Base-by-base conservation (phyloP, 192 early-diverging fungal species). In the Paraglomus brasilianum region DNA sequence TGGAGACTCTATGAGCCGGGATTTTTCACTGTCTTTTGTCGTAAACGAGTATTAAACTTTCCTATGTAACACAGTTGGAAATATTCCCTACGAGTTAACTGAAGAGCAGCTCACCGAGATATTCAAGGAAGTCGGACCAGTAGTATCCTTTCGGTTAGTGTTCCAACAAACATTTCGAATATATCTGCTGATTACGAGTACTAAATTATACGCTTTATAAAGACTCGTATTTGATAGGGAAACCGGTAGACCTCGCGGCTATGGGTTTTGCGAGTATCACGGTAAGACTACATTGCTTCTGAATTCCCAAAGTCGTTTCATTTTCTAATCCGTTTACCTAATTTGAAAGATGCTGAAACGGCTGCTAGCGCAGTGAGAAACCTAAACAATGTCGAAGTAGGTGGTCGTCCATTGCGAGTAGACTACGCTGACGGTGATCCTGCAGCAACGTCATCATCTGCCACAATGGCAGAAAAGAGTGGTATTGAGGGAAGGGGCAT, bases 301-400 rank as follows among this genome's bases (percentile, higher is more conserved):
- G 17, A 24, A 58, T 24, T 45, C 52, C n/a, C n/a, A 38, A 14
- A 55, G 70, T n/a, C 1, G 51, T 51, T 75, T 72, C 21, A 50
- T 55, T 69, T 19, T 51, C 11, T 22, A 77, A n/a, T 15, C 8
- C 40, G 51, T 21, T 57, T 36, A 15, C 36, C 38, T 65, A 22
- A 15, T 22, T 13, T 45, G 46, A 47, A 52, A 76, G 95, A 98
- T 73, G 77, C 86, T 22, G 87, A 94, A 66, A 96, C 93, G n/a
- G 95, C 95, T 8, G 89, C 91, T 21, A 95, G 93, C 71, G 95
- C 95, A 36, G 95, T 96, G 19, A 84, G 94, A 61, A 97, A 97
- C 68, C 82, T 98, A 57, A 93, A 94, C 73, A 89, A 90, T 58
- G 88, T 93, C 46, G 93, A 94, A 44, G 84, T 97, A n/a, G 90